phyloP scores from a whole-genome alignment of 106 monocot species.

The Allium cepa region DNA sequence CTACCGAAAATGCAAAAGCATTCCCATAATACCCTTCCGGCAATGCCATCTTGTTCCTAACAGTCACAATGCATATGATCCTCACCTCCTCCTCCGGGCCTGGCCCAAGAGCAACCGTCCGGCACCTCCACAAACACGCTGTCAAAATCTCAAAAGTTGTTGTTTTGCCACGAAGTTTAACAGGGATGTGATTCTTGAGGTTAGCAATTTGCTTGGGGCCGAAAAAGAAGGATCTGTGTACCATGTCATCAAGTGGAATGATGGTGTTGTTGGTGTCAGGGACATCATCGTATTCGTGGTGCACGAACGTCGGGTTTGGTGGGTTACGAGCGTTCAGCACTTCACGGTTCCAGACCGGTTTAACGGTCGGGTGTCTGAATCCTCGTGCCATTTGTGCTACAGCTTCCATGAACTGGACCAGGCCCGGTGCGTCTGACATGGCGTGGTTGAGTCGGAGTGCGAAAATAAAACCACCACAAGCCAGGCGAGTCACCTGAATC shows the following conservation, averaged over 20 bases:
- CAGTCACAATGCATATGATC: constrained; percentile 40
- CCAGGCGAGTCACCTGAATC: constrained; percentile 35
- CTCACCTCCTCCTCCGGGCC: constrained; percentile 22
- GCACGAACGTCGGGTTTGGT: constrained; percentile 16
- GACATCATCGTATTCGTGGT: constrained; percentile 25
- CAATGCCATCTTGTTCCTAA: constrained; percentile 12
- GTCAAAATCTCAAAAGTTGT: constrained; percentile 34
- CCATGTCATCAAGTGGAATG: constrained; percentile 9
- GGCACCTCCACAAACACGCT: constrained; percentile 26
- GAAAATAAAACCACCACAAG: constrained; percentile 62
- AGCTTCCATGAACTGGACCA: constrained; percentile 31
- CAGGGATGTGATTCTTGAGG: constrained; percentile 19
- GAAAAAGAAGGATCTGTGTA: constrained; percentile 38
- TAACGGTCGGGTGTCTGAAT: constrained; percentile 1
- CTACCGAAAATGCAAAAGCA: constrained; percentile 47
- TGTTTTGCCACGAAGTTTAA: neutral
- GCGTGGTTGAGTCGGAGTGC: constrained; percentile 52
- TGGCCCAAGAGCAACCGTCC: constrained; percentile 19
- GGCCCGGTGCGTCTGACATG: constrained; percentile 51
- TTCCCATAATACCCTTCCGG: constrained; percentile 63
- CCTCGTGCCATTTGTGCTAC: constrained; percentile 29
- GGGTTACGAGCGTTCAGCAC: constrained; percentile 8
- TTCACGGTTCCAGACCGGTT: constrained; percentile 24
- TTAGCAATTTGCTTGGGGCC: constrained; percentile 20
- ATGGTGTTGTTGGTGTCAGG: constrained; percentile 5